Conservation (phyloP, 352 stramenopile species). For the Phytophthora europaea region DNA sequence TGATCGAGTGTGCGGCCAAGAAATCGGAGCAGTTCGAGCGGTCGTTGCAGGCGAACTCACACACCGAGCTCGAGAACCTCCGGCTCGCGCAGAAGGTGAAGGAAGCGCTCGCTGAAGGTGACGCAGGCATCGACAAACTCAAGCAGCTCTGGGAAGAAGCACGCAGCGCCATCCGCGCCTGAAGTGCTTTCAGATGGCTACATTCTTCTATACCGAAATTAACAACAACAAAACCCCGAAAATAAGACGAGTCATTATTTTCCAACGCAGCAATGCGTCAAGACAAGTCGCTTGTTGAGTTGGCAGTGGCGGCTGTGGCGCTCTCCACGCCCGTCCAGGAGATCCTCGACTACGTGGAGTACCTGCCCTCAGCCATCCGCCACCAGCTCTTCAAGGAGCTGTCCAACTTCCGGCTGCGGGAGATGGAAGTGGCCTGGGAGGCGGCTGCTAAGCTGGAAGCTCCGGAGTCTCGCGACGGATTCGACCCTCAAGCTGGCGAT, state of each 20-base stretch:
- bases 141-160: constrained; percentile 43
- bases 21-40: constrained; percentile 94
- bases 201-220: constrained; percentile 20
- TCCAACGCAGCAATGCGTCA: constrained; percentile 4
- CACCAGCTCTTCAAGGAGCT: constrained; percentile 53
- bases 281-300: constrained; percentile 41
- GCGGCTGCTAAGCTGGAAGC: constrained; percentile 14
- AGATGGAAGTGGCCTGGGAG: constrained; percentile 60
- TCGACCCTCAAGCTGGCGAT: constrained; percentile 31
- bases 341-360: constrained; percentile 54
- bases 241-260: constrained; percentile 12
- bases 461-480: constrained; percentile 26
- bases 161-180: constrained; percentile 21
- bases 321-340: constrained; percentile 44
- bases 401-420: constrained; percentile 51
- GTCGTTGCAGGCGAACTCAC: constrained; percentile 62
- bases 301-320: constrained; percentile 43
- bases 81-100: constrained; percentile 33
- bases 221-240: constrained; percentile 13
- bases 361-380: constrained; percentile 51
- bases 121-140: constrained; percentile 43
- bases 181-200: constrained; percentile 20
- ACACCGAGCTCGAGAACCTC: constrained; percentile 34
- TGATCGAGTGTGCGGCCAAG: constrained; percentile 92
- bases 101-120: constrained; percentile 42